Percentiles rank a stretch among this genome's conserved stretches.
Evolutionary conservation across 2,329 filamentous ascomycete species (phyloP).

Genomic region (Fusarium robinianum): DNA sequence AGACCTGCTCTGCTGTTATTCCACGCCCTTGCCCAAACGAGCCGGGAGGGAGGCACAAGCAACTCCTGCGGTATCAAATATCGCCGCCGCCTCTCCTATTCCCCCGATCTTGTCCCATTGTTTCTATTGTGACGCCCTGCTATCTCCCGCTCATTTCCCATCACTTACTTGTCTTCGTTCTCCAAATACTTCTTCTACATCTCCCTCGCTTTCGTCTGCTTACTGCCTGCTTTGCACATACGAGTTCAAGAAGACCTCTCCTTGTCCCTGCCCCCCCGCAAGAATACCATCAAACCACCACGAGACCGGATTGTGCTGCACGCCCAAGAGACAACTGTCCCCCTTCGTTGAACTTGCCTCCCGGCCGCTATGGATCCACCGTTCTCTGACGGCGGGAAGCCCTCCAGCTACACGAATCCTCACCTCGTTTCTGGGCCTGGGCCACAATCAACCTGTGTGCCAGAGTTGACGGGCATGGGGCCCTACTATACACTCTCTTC

Average conservation of each 20-base stretch:
- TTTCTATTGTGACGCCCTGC: conserved; percentile 36
- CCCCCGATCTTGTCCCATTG: conserved; percentile 33
- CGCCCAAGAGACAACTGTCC: conserved; percentile 14
- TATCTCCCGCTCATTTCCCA: conserved; percentile 22
- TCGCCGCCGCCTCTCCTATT: conserved; percentile 31
- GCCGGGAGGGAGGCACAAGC: conserved; percentile 31
- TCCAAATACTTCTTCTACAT: conserved; percentile 17
- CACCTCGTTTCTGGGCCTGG: conserved; percentile 29
- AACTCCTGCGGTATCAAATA: conserved; percentile 34
- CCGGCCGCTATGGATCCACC: conserved; percentile 36
- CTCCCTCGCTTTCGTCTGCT: conserved; percentile 24
- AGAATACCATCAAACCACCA: conserved; percentile 25
- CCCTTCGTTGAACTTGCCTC: conserved; percentile 24
- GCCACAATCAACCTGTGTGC: conserved; percentile 37
- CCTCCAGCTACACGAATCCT: conserved; percentile 41
- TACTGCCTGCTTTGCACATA: conserved; percentile 25
- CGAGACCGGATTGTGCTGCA: conserved; percentile 31
- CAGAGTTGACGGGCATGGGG: conserved; percentile 35
- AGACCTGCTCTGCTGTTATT: conserved; percentile 24
- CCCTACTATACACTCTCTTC: conserved; percentile 33
- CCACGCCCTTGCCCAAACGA: conserved; percentile 31
- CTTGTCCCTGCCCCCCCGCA: too few species aligned
- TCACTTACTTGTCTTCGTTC: conserved; percentile 18
- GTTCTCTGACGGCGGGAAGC: conserved; percentile 36
- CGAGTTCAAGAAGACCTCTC: conserved; percentile 23